phyloP scores from a whole-genome alignment of 345 rosid genomes.

The Durio zibethinus region DNA sequence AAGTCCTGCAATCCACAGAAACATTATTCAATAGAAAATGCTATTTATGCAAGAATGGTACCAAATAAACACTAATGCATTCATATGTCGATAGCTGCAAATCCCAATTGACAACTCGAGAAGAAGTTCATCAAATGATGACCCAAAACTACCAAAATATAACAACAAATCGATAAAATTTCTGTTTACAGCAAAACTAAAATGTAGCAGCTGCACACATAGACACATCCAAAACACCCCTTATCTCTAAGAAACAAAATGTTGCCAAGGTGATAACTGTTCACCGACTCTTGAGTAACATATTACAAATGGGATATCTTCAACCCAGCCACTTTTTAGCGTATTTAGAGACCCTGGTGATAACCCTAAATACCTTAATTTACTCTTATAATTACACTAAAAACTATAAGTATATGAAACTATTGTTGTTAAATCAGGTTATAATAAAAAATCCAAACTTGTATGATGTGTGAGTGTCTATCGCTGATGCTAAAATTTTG shows the following conservation, averaged over 20 bases:
- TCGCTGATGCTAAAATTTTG: not conserved
- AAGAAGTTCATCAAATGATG: not conserved
- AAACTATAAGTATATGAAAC: not conserved
- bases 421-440: not conserved
- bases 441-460: not conserved
- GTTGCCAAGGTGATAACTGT: not conserved
- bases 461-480: not conserved
- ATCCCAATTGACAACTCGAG: not conserved
- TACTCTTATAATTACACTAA: no score
- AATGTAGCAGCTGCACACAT: not conserved
- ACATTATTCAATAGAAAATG: slow-evolving; percentile 1
- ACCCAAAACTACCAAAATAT: not conserved
- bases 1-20: slow-evolving; percentile 47
- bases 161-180: not conserved
- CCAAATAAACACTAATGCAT: not conserved
- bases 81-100: not conserved
- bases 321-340: not conserved
- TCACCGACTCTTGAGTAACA: not conserved
- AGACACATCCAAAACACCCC: not conserved
- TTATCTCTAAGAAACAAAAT: not conserved
- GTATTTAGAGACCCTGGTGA: not conserved
- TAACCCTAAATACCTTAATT: no score
- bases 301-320: not conserved
- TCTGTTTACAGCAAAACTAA: not conserved
- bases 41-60: not conserved